Evolutionary conservation across 1,139 yeast species (phyloP).

Genomic region (Yamadazyma trypodendri): DNA sequence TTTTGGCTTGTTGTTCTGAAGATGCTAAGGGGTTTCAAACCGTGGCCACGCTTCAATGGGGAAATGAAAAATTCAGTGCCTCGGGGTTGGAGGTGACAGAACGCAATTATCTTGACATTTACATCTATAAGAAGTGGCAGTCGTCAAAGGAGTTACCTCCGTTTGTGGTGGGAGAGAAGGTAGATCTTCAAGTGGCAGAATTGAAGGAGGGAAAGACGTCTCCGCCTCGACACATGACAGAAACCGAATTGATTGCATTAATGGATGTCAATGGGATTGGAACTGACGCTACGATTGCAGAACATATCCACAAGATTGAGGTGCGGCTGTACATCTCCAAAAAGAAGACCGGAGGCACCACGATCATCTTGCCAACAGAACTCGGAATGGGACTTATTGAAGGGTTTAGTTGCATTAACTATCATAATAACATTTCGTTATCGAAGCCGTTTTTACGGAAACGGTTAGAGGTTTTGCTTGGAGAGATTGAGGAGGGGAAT

Average conservation of each 20-base stretch:
- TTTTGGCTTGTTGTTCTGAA: conserved; percentile 86
- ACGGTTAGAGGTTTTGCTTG: conserved; percentile 67
- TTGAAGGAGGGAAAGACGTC: conserved; percentile 74
- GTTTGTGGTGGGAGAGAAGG: conserved; percentile 54
- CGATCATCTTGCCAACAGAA: conserved; percentile 69
- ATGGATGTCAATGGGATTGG: conserved; percentile 99
- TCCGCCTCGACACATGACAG: conserved; percentile 84
- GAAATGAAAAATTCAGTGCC: conserved; percentile 65
- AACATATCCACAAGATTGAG: conserved; percentile 83
- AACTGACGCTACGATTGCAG: conserved; percentile 98
- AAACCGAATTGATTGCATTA: conserved; percentile 83
- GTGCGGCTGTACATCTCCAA: conserved; percentile 66
- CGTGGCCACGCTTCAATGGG: conserved; percentile 71
- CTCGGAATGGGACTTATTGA: conserved; percentile 87
- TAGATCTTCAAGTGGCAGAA: conserved; percentile 53
- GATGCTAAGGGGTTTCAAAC: conserved; percentile 83
- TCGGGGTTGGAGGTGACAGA: conserved; percentile 72
- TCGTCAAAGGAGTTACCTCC: conserved; percentile 65
- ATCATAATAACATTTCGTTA: conserved; percentile 64
- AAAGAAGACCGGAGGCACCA: conserved; percentile 29
- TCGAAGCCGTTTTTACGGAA: conserved; percentile 88
- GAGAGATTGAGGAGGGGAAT: conserved; percentile 66
- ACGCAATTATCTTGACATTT: conserved; percentile 76
- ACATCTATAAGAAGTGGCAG: conserved; percentile 78
- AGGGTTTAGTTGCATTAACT: conserved; percentile 79